These are phyloP conservation scores for Teunomyces funiuensis DNA, from an alignment of 805 yeast genomes.

Conservation along the genomic window DNA sequence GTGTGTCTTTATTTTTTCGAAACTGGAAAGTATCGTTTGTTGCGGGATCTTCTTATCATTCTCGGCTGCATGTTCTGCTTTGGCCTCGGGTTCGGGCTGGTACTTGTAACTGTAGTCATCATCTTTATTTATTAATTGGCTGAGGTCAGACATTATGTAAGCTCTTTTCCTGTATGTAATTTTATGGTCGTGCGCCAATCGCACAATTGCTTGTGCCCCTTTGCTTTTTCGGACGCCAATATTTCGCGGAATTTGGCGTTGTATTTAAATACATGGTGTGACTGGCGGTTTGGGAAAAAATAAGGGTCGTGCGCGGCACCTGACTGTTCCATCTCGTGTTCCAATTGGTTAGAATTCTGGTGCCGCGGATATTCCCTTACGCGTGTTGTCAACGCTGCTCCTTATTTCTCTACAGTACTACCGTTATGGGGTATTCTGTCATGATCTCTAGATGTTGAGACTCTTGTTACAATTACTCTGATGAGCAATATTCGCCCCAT, in stretches of 20 bases:
- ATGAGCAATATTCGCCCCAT: too few relatives aligned
- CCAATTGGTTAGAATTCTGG: conserved; percentile 1
- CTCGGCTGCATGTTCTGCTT: too few relatives aligned
- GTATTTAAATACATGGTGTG: conserved; percentile 5
- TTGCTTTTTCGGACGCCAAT: background rate
- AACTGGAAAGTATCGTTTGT: conserved; percentile 32
- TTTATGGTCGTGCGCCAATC: conserved; percentile 1
- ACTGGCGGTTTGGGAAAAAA: background rate
- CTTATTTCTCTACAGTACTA: too few relatives aligned
- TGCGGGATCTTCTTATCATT: conserved; percentile 24
- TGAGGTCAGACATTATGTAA: conserved; percentile 25
- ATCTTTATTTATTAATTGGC: conserved; percentile 26
- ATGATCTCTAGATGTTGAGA: too few relatives aligned
- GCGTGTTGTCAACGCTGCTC: too few relatives aligned
- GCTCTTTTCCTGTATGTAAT: background rate
- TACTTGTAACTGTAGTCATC: conserved; percentile 17
- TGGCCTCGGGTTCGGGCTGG: conserved; percentile 2
- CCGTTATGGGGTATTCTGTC: too few relatives aligned
- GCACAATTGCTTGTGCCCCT: too few relatives aligned
- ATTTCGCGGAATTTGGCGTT: background rate
- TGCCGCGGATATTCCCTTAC: background rate
- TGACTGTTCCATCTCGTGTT: background rate
- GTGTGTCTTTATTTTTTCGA: conserved; percentile 67
- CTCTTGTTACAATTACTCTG: too few relatives aligned
- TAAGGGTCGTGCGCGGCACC: background rate